These are phyloP conservation scores for Fusarium poae DNA, from an alignment of 2,329 filamentous ascomycete species.

Conservation along the genomic window DNA sequence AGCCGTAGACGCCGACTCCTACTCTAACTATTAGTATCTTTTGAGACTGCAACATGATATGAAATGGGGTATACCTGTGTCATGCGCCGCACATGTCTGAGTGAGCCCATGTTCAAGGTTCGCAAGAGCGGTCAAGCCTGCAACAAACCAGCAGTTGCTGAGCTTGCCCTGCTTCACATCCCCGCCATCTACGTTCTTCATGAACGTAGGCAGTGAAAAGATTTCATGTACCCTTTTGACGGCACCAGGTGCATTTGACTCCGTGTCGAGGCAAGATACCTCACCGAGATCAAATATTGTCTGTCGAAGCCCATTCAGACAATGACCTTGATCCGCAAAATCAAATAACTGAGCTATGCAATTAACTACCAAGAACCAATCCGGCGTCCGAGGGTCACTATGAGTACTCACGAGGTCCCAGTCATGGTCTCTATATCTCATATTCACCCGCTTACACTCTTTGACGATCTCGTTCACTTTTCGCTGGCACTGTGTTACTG, in stretches of 20 bases:
- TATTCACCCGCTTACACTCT: constrained; percentile 1
- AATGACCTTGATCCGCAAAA: not conserved
- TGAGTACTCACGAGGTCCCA: constrained; percentile 3
- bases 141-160: constrained; percentile 4
- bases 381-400: not conserved
- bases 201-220: not conserved
- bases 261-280: not conserved
- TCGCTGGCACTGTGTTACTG: not conserved
- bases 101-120: no score
- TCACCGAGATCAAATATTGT: not conserved
- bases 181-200: not conserved
- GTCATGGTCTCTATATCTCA: constrained; percentile 6
- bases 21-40: no score
- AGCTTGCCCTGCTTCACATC: constrained; percentile 10
- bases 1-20: no score
- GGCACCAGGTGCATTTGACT: not conserved
- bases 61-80: no score
- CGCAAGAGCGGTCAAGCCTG: constrained; percentile 6
- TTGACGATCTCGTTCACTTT: constrained; percentile 1
- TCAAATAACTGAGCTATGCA: not conserved
- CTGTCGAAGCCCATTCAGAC: not conserved
- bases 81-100: no score
- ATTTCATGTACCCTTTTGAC: constrained; percentile 6
- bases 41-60: no score
- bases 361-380: not conserved